Conservation (phyloP, 768 basidiomycete species). For the Goffeauzyma gilvescens region DNA sequence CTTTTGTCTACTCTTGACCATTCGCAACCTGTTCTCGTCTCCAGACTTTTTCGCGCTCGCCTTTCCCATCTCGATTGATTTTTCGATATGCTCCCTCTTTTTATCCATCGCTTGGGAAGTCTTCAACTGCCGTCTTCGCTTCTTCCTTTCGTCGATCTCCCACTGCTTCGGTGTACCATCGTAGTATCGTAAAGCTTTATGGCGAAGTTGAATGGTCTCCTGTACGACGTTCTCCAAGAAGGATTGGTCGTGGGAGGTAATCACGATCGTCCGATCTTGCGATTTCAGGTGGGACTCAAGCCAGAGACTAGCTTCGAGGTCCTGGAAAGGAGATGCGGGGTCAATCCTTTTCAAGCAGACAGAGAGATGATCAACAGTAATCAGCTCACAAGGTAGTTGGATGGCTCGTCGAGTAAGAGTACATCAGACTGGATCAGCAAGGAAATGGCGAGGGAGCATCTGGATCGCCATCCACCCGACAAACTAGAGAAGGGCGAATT, state of each 20-base stretch:
- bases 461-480: constrained; percentile 49
- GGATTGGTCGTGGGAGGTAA: constrained; percentile 49
- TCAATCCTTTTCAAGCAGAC: constrained; percentile 1
- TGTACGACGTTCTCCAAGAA: constrained; percentile 46
- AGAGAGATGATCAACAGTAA: constrained; percentile 36
- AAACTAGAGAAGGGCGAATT: constrained; percentile 35
- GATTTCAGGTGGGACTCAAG: constrained; percentile 38
- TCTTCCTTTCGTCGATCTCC: constrained; percentile 35
- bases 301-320: constrained; percentile 18
- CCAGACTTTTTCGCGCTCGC: constrained; percentile 14
- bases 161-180: constrained; percentile 34
- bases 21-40: constrained; percentile 36
- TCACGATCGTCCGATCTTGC: constrained; percentile 38
- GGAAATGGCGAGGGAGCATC: constrained; percentile 43
- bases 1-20: constrained; percentile 45
- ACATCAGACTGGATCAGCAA: constrained; percentile 44
- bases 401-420: constrained; percentile 42
- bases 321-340: constrained; percentile 7
- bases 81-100: constrained; percentile 40
- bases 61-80: constrained; percentile 39
- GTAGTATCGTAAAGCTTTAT: constrained; percentile 41
- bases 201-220: constrained; percentile 44
- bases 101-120: constrained; percentile 35
- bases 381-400: constrained; percentile 38
- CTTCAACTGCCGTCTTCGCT: constrained; percentile 33